Conservation (phyloP, 306 rosid species). For the Mimosa pudica region DNA sequence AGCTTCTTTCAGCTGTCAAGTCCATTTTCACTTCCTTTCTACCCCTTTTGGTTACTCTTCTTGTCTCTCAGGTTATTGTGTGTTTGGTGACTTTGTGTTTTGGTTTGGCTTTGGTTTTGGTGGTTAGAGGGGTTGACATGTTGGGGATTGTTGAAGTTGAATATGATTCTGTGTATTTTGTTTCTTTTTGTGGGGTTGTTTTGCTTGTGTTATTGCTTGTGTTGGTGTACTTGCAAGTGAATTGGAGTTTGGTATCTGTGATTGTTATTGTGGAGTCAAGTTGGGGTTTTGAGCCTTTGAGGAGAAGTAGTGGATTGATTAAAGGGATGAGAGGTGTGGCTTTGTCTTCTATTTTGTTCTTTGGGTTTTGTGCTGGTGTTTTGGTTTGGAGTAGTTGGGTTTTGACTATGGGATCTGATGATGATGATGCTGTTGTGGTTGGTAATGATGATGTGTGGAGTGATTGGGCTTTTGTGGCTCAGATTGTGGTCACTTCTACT, state of each 20-base stretch:
- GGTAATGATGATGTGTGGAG: conserved; percentile 40
- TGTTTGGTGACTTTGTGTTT: background rate
- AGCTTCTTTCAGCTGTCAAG: conserved; percentile 47
- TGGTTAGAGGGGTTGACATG: conserved; percentile 18
- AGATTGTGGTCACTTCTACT: conserved; percentile 55
- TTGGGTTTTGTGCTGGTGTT: conserved; percentile 34
- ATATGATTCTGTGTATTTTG: conserved; percentile 37
- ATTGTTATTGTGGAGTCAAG: conserved; percentile 47
- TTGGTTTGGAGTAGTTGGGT: conserved; percentile 31
- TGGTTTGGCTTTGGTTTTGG: conserved; percentile 25
- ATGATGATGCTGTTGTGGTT: too few species aligned
- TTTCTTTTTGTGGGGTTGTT: conserved; percentile 23
- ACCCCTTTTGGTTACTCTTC: conserved; percentile 45
- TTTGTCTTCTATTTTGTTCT: conserved; percentile 36
- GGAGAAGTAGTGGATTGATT: conserved; percentile 45
- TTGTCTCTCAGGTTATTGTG: conserved; percentile 25
- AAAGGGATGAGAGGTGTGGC: conserved; percentile 50
- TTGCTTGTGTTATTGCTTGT: conserved; percentile 3
- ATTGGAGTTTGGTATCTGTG: conserved; percentile 45
- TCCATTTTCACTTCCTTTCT: conserved; percentile 47
- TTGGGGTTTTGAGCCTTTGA: conserved; percentile 51
- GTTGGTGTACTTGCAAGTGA: conserved; percentile 42
- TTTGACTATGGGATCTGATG: conserved; percentile 25
- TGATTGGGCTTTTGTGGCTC: conserved; percentile 51
- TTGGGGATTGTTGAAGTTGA: conserved; percentile 29